Conservation (phyloP, 805 yeast genomes). For the Monosporozyma unispora region DNA sequence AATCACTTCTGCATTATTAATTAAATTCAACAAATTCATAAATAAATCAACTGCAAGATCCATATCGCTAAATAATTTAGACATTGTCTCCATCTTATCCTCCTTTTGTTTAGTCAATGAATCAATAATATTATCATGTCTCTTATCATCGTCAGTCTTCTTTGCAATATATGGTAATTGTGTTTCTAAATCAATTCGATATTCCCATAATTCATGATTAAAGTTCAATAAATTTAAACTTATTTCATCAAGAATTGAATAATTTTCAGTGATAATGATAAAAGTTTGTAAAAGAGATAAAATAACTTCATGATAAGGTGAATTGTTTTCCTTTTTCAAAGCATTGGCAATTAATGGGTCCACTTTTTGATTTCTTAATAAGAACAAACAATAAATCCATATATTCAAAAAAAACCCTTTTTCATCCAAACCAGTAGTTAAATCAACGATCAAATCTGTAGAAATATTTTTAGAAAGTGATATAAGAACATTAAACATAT, state of each 20-base stretch:
- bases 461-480: constrained; percentile 46
- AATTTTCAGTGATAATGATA: constrained; percentile 24
- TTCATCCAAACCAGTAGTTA: constrained; percentile 17
- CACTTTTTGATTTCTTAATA: constrained; percentile 25
- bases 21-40: constrained; percentile 37
- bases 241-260: constrained; percentile 19
- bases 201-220: constrained; percentile 32
- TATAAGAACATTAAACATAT: constrained; percentile 54
- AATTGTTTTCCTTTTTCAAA: constrained; percentile 4
- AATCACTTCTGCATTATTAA: constrained; percentile 39
- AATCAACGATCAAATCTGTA: constrained; percentile 27
- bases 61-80: constrained; percentile 34
- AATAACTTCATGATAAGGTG: constrained; percentile 26
- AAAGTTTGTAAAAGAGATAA: constrained; percentile 29
- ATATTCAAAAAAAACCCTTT: constrained; percentile 25
- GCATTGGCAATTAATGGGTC: constrained; percentile 10
- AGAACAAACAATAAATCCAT: constrained; percentile 33
- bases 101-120: constrained; percentile 3
- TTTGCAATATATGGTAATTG: constrained; percentile 29
- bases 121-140: constrained; percentile 2
- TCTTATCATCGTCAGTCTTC: constrained; percentile 2
- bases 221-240: constrained; percentile 27
- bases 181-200: constrained; percentile 29
- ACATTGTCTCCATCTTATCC: constrained; percentile 7
- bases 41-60: constrained; percentile 37